Conservation (phyloP, 257 asterid genomes). For the Nicotiana paniculata region DNA sequence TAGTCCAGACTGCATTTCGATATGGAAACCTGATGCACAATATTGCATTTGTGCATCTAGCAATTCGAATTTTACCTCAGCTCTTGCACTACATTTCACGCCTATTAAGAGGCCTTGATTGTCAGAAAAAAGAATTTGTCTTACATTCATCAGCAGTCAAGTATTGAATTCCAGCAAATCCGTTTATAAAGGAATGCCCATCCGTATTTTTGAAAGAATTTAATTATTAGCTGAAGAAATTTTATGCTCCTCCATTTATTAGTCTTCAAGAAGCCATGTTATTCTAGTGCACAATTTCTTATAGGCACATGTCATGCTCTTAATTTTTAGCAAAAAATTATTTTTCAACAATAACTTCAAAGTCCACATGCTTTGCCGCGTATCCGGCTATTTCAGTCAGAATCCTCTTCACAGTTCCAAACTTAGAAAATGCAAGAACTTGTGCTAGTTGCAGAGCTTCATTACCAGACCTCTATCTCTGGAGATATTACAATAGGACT, state of each 20-base stretch:
- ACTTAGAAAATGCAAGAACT: not conserved
- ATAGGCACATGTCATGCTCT: not conserved
- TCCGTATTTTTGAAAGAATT: not conserved
- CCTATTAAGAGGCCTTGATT: not conserved
- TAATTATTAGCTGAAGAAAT: not conserved
- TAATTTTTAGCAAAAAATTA: not conserved
- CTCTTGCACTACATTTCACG: not conserved
- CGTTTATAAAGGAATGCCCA: not conserved
- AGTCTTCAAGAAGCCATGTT: not conserved
- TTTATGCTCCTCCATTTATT: not conserved
- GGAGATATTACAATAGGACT: constrained; percentile 41
- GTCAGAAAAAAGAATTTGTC: not conserved
- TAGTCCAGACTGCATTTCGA: not conserved
- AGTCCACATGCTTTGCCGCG: not conserved
- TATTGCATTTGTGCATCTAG: not conserved
- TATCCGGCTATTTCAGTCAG: not conserved
- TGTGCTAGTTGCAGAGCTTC: not conserved
- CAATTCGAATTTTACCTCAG: not conserved
- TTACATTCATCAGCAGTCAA: not conserved
- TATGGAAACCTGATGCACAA: not conserved
- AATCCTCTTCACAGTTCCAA: not conserved
- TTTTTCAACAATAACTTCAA: not conserved
- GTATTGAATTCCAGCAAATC: not conserved
- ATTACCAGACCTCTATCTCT: not conserved
- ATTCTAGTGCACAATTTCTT: no score